Evolutionary conservation across 768 basidiomycete species (phyloP).

Genomic region (Trametopsis cervina): DNA sequence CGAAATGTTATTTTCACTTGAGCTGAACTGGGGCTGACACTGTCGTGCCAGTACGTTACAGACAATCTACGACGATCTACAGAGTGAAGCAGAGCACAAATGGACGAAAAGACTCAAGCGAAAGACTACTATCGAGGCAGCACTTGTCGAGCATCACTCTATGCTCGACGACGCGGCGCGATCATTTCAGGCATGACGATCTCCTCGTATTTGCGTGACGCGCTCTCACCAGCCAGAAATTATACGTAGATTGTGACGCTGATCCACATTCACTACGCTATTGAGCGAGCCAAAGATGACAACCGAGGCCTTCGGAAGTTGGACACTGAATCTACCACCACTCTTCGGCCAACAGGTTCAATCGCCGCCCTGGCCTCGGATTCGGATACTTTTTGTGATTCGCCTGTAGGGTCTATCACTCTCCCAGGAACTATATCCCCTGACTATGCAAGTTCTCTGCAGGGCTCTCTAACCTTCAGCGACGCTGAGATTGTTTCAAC

Average conservation of each 20-base stretch:
- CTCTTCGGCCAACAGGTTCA: neutral
- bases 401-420: neutral
- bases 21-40: too few species aligned
- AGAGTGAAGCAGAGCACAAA: slow-evolving; percentile 29
- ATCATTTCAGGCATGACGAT: slow-evolving; percentile 35
- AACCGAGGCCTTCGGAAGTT: slow-evolving; percentile 3
- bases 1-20: too few species aligned
- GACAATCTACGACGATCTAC: slow-evolving; percentile 35
- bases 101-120: slow-evolving; percentile 36
- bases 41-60: slow-evolving; percentile 27
- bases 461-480: neutral
- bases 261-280: slow-evolving; percentile 39
- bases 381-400: neutral
- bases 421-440: neutral
- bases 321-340: neutral
- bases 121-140: slow-evolving; percentile 33
- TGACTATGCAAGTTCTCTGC: too few species aligned
- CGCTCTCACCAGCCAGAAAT: neutral
- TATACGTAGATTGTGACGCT: slow-evolving; percentile 35
- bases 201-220: neutral
- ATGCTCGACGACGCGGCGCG: slow-evolving; percentile 38
- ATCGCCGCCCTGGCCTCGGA: neutral
- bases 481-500: neutral
- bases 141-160: slow-evolving; percentile 27
- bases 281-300: slow-evolving; percentile 22